Evolutionary conservation across 2,329 filamentous ascomycete species (phyloP), one percentile per base, ranked within the genome.

Genomic region (Epichloe scottii): DNA sequence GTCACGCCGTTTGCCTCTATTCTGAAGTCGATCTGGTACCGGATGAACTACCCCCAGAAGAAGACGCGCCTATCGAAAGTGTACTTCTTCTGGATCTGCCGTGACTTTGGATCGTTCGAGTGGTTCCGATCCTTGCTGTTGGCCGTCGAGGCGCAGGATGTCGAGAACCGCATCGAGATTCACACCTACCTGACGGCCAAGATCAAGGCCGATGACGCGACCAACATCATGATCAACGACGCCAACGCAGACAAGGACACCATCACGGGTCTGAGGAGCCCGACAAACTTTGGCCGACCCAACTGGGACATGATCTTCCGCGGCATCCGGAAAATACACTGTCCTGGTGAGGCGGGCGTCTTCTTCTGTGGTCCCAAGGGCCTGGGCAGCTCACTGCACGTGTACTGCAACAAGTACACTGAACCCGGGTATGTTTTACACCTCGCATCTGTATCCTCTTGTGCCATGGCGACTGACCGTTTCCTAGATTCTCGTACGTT

Each of bases 231-330:
- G 86, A 89, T 91, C 74, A 90, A 91, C 71, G 86, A 90, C 60
- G 86, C 84, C 64, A 87, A 89, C 62, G 84, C 85, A 57, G 85
- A 91, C 64, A 85, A 85, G 67, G 87, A 93, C 65, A 82, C 87
- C 60, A 90, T 93, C 64, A 93, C 87, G 0, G 87, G 88, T 50
- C 76, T 93, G 33, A 78, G 86, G 46, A 84, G 86, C 50, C 87
- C 87, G 19, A 93, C 87, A 42, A 93, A 89, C 71, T 89, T 93
- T 64, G 88, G 88, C 50, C 76, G 87, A 23, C 88, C 88, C 15
- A 91, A 93, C 69, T 93, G 88, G 88, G 86, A 93, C 63, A 88
- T 88, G 79, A 87, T 94, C 60, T 93, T 93, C 72, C 79, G 86
- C 56, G 84, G 84, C 50, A 87, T 94, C 63, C 75, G 87, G 61